Base-by-base conservation (phyloP, 23 red algal species). In the Agarophyton chilense region DNA sequence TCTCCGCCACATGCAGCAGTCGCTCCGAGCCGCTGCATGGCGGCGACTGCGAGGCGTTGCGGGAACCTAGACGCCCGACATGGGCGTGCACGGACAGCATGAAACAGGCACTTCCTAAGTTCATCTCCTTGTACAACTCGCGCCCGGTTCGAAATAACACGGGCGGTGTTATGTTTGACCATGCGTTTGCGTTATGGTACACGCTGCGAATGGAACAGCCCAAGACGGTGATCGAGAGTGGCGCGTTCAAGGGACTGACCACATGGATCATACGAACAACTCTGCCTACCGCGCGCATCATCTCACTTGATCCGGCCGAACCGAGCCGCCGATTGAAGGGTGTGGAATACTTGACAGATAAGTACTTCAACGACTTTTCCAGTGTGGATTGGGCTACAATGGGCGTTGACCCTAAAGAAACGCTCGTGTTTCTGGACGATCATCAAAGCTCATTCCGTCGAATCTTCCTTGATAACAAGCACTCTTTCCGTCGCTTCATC, bases 381-480 rank as follows among this genome's bases (percentile, higher is more conserved):
- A 1, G 3, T 24, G 53, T 83, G 11, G 54, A 66, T 25, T 83
- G 79, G 54, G 32, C 33, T 12, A 54, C 2, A 29, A 83, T 14
- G 55, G 33, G 32, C 25, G 79, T 83, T 14, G 4, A 66, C 52
- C 1, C 58, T 16, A 2, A 66, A 0, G 24, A 61, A 1, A 12
- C 79, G 36, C 50, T 83, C 16, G 55, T 83, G 58, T 83, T 83
- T 66, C 58, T 83, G 57, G 79, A 65, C 53, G 79, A 83, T 57
- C 79, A 83, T 41, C 79, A 83, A 13, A 44, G 54, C 33, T 4
- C 55, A 4, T 61, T 34, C 18, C 50, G 78, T 2, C 50, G 79
- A 16, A 83, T 83, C 25, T 83, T 83, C 53, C 17, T 2, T 8
- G 79, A 65, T 10, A 83, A 66, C 57, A 11, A 35, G 58, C 57